phyloP scores from a whole-genome alignment of 306 rosid genomes.

The Quercus alba region DNA sequence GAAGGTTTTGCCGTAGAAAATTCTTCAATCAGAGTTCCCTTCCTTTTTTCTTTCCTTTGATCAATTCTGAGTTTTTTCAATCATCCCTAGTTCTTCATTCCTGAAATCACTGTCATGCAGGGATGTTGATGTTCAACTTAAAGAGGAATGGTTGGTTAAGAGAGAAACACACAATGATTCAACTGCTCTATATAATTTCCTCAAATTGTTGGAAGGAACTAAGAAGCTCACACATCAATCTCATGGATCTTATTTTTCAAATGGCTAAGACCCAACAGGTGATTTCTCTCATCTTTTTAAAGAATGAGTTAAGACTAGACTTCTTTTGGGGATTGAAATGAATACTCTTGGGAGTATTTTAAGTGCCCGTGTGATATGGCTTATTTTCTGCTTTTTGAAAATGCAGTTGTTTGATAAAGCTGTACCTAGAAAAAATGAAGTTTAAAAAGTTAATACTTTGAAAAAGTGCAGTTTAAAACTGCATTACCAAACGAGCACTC shows the following conservation, averaged over 20 bases:
- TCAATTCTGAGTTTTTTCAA: background rate
- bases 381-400: no score
- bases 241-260: constrained; percentile 6
- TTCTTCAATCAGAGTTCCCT: background rate
- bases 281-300: constrained; percentile 9
- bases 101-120: constrained; percentile 38
- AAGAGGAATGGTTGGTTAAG: constrained; percentile 72
- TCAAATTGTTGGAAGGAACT: constrained; percentile 50
- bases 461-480: no score
- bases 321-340: background rate
- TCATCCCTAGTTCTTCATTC: constrained; percentile 13
- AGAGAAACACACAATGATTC: constrained; percentile 62
- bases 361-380: no score
- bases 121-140: constrained; percentile 65
- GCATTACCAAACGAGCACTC: no score
- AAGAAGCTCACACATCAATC: constrained; percentile 23
- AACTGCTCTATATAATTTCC: constrained; percentile 43
- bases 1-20: constrained; percentile 9
- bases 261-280: constrained; percentile 34
- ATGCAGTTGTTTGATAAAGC: no score
- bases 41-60: background rate
- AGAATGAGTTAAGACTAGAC: background rate
- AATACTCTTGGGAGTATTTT: background rate
- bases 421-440: no score
- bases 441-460: no score